Evolutionary conservation across 495 filamentous ascomycete species (phyloP), one percentile per base, ranked within the genome.

Genomic region (Penicillium lividum): DNA sequence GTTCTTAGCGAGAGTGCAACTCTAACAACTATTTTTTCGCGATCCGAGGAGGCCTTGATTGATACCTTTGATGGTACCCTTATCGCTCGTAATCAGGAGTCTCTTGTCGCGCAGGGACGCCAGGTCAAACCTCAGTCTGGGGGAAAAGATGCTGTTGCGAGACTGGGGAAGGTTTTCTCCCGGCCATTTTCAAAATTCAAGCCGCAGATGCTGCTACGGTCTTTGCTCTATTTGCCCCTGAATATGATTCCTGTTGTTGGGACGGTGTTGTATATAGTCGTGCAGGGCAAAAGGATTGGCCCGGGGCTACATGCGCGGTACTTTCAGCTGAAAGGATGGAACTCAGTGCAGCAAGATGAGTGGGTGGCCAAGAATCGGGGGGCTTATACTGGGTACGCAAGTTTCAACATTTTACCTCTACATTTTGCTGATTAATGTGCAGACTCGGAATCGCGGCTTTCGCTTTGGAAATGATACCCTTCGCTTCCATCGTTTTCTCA

Each of bases 241-340:
- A 97, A 96, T 71, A 87, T 97, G 56, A 89, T 98, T 43, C 94
- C 94, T 0, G 82, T 97, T 0, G 81, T 98, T 18, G 94, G 94
- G 3, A 93, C 93, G 3, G 73, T 85, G 11, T 63, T 91, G 0
- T 98, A 95, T 70, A 78, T 97, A 7, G 49, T 89, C 13, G 60
- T 94, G 30, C 88, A 95, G 71, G 93, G 91, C 62, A 81, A 73
- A 69, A 63, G 64, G 25, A 56, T 72, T 29, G 86, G 86, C 0
- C 84, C 83, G 1, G 66, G 48, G 1, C 75, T 78, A 33, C 84
- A 87, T 69, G 69, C 67, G 5, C 63, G 86, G 67, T 98, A 96
- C 71, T 97, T 97, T 66, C 90, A 96, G 73, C 77, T 98, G 46
- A 96, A 95, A 74, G 84, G 85, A 4, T 93, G 89, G 87, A 76